A percentile compares a stretch with the other conserved stretches of the same genome.
Conservation (phyloP, 345 rosid genomes). For the Rhodomyrtus tomentosa region DNA sequence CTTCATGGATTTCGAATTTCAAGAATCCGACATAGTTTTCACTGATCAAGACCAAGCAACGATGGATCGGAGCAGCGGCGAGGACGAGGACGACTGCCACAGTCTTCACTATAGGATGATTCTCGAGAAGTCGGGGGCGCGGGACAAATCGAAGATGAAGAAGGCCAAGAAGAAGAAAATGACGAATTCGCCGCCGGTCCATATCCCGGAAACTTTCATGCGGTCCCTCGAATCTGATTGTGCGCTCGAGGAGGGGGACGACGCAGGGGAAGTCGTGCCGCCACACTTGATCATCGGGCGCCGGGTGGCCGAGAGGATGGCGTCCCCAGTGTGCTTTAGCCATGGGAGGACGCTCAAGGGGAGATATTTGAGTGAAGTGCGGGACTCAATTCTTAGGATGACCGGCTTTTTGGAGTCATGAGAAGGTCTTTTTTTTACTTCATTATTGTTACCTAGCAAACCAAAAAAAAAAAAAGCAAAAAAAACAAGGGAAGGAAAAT, state of each 20-base stretch:
- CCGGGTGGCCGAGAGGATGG: slow-evolving; percentile 49
- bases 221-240: background rate
- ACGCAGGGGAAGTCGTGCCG: slow-evolving; percentile 9
- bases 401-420: slow-evolving; percentile 82
- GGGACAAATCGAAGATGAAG: background rate
- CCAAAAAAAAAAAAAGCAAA: background rate
- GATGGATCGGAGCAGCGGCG: background rate
- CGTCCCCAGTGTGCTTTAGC: slow-evolving; percentile 62
- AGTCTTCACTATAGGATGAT: background rate
- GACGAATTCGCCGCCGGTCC: slow-evolving; percentile 18
- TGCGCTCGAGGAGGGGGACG: slow-evolving; percentile 6
- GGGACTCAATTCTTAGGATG: slow-evolving; percentile 71
- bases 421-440: background rate
- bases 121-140: background rate
- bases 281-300: slow-evolving; percentile 57
- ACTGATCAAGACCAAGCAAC: background rate
- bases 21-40: slow-evolving; percentile 13
- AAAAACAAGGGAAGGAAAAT: background rate
- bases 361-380: slow-evolving; percentile 60
- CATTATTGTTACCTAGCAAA: background rate
- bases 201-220: slow-evolving; percentile 9
- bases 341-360: slow-evolving; percentile 85
- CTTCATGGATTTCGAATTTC: slow-evolving; percentile 9
- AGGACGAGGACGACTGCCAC: background rate
- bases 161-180: slow-evolving; percentile 9